Conservation (phyloP, 352 stramenopile genomes). For the Phytopythium aichiense region DNA sequence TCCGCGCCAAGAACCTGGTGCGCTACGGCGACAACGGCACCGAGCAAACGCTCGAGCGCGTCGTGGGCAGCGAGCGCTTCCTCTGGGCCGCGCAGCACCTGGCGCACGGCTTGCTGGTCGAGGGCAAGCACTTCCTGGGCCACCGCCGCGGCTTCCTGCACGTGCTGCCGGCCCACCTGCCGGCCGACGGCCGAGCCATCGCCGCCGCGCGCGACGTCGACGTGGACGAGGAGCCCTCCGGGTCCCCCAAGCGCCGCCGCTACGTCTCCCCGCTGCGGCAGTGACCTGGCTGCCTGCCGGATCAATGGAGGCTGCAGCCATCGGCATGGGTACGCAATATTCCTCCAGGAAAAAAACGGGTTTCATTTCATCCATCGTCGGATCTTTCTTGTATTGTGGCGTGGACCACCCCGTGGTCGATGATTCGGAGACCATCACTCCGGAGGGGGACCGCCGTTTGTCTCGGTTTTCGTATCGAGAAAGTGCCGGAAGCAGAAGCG, state of each 20-base stretch:
- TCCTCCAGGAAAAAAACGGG: too few species aligned
- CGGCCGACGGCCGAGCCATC: conserved; percentile 11
- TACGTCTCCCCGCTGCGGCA: conserved; percentile 12
- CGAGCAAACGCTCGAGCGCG: conserved; percentile 10
- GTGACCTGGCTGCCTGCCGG: background rate
- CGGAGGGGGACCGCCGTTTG: background rate
- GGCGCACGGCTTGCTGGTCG: conserved; percentile 41
- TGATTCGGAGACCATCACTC: background rate
- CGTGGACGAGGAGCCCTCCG: conserved; percentile 13
- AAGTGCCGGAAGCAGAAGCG: background rate
- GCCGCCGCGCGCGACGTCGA: background rate
- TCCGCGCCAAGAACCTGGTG: conserved; percentile 40
- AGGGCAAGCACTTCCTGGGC: conserved; percentile 37
- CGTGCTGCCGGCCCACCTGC: conserved; percentile 28
- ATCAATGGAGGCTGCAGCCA: too few species aligned
- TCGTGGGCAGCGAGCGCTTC: conserved; percentile 25
- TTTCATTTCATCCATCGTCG: background rate
- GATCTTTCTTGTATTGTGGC: background rate
- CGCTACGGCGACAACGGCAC: conserved; percentile 13
- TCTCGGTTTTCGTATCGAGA: background rate
- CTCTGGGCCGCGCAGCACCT: conserved; percentile 33
- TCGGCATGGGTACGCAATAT: too few species aligned
- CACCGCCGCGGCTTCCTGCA: conserved; percentile 35
- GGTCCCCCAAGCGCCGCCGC: conserved; percentile 27
- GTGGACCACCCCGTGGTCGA: background rate